These are phyloP conservation scores for Senna siamea DNA, from an alignment of 306 rosid species.

Conservation along the genomic window DNA sequence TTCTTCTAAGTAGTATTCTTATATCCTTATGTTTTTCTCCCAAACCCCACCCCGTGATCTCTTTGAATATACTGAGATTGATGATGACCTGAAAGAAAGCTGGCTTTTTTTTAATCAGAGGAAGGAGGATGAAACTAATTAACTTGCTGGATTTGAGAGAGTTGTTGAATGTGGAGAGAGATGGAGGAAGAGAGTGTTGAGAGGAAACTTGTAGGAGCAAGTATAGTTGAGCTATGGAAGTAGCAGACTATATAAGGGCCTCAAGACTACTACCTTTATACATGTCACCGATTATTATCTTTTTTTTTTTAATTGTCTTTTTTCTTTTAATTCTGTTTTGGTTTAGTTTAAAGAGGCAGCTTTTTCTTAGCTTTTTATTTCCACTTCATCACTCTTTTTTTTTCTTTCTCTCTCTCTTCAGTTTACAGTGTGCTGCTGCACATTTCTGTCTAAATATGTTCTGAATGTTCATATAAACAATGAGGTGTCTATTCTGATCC, in stretches of 20 bases:
- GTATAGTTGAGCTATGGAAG: conserved; percentile 48
- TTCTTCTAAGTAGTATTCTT: conserved; percentile 18
- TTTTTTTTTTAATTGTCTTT: conserved; percentile 15
- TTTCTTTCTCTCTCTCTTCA: conserved; percentile 35
- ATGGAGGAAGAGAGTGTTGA: not conserved
- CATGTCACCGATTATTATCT: conserved; percentile 27
- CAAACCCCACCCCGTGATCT: conserved; percentile 44
- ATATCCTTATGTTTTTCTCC: conserved; percentile 22
- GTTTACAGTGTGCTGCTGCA: conserved; percentile 29
- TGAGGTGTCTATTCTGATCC: conserved; percentile 17
- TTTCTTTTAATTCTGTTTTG: conserved; percentile 25
- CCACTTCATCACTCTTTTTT: conserved; percentile 32
- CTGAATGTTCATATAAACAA: not conserved
- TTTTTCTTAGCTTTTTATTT: conserved; percentile 36
- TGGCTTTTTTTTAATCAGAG: conserved; percentile 1
- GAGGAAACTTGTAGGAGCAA: conserved; percentile 32
- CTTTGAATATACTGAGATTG: conserved; percentile 1
- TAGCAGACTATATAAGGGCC: conserved; percentile 36
- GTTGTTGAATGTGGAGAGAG: not conserved
- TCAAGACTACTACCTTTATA: conserved; percentile 56
- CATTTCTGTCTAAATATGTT: conserved; percentile 6
- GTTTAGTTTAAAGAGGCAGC: conserved; percentile 40
- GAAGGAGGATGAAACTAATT: conserved; percentile 21
- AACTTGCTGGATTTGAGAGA: conserved; percentile 25
- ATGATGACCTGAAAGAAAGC: conserved; percentile 2